Percentiles rank a stretch among this genome's conserved stretches.
Conservation (phyloP, 2,329 filamentous ascomycete genomes). For the Neopestalotiopsis clavispora region DNA sequence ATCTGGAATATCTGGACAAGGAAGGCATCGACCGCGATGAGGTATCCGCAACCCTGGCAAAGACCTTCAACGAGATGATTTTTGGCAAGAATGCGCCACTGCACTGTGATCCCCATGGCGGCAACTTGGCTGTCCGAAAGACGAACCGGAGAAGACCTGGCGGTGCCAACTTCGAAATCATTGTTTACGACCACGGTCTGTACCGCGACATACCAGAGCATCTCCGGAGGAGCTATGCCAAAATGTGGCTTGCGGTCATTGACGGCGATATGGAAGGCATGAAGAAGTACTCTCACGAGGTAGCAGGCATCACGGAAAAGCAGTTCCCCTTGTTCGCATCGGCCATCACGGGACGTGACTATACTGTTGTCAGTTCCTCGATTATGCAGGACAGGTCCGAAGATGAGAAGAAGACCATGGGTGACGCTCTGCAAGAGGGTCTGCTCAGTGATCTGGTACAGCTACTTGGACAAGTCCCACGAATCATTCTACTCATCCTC, state of each 20-base stretch:
- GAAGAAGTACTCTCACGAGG: slow-evolving; percentile 86
- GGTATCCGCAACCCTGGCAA: slow-evolving; percentile 86
- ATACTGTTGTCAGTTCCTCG: slow-evolving; percentile 70
- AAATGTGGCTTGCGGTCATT: slow-evolving; percentile 96
- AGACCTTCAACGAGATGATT: slow-evolving; percentile 99
- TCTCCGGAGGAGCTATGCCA: slow-evolving; percentile 86
- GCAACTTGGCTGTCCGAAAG: slow-evolving; percentile 90
- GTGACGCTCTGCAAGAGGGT: slow-evolving; percentile 82
- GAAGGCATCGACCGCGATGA: slow-evolving; percentile 93
- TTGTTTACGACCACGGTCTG: slow-evolving; percentile 95
- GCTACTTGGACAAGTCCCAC: slow-evolving; percentile 84
- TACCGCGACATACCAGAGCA: slow-evolving; percentile 88
- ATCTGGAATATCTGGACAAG: slow-evolving; percentile 82
- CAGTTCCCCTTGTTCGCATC: slow-evolving; percentile 95
- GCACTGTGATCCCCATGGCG: slow-evolving; percentile 96
- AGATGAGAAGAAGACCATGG: slow-evolving; percentile 86
- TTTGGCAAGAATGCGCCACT: slow-evolving; percentile 87
- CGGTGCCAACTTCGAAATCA: slow-evolving; percentile 85
- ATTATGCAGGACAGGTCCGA: slow-evolving; percentile 65
- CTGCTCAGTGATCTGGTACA: slow-evolving; percentile 88
- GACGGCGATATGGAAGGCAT: slow-evolving; percentile 85
- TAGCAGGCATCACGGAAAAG: slow-evolving; percentile 85
- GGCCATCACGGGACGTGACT: slow-evolving; percentile 95
- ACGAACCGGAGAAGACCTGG: slow-evolving; percentile 64
- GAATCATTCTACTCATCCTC: slow-evolving; percentile 91